Evolutionary conservation across 192 early-diverging fungal species (phyloP), one percentile per base, ranked within the genome.

Genomic region (Glomus cerebriforme): DNA sequence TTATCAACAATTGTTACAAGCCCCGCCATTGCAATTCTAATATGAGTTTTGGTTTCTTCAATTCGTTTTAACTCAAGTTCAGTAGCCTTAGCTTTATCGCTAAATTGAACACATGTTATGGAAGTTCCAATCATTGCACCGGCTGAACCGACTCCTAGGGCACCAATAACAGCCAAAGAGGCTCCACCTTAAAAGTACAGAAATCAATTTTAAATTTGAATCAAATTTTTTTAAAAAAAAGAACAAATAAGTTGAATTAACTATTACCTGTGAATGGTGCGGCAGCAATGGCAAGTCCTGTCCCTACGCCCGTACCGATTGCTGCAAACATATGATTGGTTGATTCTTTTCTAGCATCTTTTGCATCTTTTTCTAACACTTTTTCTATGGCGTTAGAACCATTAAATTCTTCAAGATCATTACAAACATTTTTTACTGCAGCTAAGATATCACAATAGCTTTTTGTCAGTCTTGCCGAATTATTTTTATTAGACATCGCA

Each of bases 61-160:
- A 73, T n/a, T 73, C 7, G 71, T 22, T 49, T 54, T 35, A 73
- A 58, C 27, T 73, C 71, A 43, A 43, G 22, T 58, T 73, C 71
- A 15, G 47, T 27, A n/a, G 22, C 7, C 29, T 73, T 73, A 54
- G 71, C 71, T 73, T 45, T 39, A 3, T 54, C 71, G 8, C 71
- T n/a, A 45, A 32, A 32, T 17, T 32, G 24, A 32, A 58, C 34
- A 19, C 43, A 49, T 22, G 37, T 26, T 47, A 73, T 47, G 29
- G 71, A 43, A 12, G 71, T 73, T 27, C 71, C 71, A 49, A 73
- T 73, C 71, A 73, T 73, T 43, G 71, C 71, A 22, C 71, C 47
- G 0, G 43, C 71, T 17, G 71, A 73, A 29, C 39, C 13, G 10
- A 73, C 43, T 22, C 43, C 71, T 12, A 73, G 71, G n/a, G 71